phyloP scores from a whole-genome alignment of 2,329 filamentous ascomycete species.

The Trichoderma sp. region DNA sequence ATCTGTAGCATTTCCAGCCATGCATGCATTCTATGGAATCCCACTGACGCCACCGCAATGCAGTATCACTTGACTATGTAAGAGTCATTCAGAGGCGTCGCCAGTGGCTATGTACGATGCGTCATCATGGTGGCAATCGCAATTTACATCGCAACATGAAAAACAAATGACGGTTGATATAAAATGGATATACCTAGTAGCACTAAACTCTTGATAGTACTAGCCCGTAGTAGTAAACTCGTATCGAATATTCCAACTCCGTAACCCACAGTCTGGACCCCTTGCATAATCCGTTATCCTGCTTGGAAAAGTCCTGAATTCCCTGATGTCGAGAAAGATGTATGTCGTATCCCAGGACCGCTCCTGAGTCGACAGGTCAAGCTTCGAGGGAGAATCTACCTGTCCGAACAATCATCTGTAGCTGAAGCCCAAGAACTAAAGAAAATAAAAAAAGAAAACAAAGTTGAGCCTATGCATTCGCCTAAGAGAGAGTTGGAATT shows the following conservation, averaged over 20 bases:
- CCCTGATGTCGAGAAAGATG: constrained; percentile 15
- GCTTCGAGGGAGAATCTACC: constrained; percentile 25
- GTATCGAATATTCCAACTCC: constrained; percentile 15
- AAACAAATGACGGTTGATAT: not conserved
- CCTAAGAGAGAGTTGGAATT: not conserved
- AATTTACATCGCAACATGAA: not conserved
- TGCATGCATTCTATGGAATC: not conserved
- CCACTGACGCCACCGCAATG: not conserved
- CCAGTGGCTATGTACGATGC: not conserved
- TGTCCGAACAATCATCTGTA: constrained; percentile 20
- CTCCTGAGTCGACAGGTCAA: constrained; percentile 25
- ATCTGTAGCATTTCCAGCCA: not conserved
- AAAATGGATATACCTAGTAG: not conserved
- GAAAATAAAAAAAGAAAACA: constrained; percentile 1
- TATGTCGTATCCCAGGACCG: constrained; percentile 22
- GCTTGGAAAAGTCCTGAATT: constrained; percentile 22
- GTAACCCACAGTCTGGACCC: constrained; percentile 12
- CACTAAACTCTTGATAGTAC: not conserved
- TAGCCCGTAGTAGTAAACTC: not conserved
- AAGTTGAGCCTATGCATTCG: not conserved
- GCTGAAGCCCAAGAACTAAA: constrained; percentile 5
- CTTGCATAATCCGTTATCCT: constrained; percentile 29
- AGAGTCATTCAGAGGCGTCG: not conserved
- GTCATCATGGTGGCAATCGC: not conserved
- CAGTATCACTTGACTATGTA: not conserved